Evolutionary conservation across 2,329 filamentous ascomycete genomes (phyloP), one percentile per base, ranked within the genome.

Genomic region (Aspergillus tamarii): DNA sequence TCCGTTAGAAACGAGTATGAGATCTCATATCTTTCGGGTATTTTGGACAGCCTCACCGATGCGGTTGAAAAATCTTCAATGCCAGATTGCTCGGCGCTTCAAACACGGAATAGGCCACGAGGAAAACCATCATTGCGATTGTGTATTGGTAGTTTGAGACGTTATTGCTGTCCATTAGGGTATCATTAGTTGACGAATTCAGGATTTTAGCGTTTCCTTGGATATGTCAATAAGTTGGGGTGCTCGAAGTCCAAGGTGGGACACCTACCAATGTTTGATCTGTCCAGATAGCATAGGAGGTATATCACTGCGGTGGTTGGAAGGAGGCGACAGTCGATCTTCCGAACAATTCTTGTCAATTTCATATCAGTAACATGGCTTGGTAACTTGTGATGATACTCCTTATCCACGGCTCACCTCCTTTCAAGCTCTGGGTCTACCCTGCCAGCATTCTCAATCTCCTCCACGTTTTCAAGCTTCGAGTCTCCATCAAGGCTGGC

Each of bases 161-260:
- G 19, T 70, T 69, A 19, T 41, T 41, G 39, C 16, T 41, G 3
- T 41, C 39, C 62, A 78, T 69, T 64, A 82, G 70, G 61, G 78
- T 75, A 66, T 82, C 74, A 3, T 66, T 60, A 0, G 74, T 77
- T 9, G 73, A 68, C 19, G 71, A 67, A 61, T 81, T 82, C 50
- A 82, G 73, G 16, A 80, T 73, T 64, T 74, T 77, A 4, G 79
- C 77, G 62, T 81, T 81, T 60, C 77, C 77, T 72, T 23, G 4
- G 16, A 6, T n/a, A 1, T 36, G 32, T 48, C 5, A 66, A 48
- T 39, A 8, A 14, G 50, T 10, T 32, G 14, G 11, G 23, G 21
- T 11, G 10, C 23, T 14, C 6, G n/a, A 23, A 23, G n/a, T 45
- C 10, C 2, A 9, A 8, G 39, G 3, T 19, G 2, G 2, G 16